Conservation (phyloP, 2,329 filamentous ascomycete genomes). For the Phyllosticta citrichinensis region DNA sequence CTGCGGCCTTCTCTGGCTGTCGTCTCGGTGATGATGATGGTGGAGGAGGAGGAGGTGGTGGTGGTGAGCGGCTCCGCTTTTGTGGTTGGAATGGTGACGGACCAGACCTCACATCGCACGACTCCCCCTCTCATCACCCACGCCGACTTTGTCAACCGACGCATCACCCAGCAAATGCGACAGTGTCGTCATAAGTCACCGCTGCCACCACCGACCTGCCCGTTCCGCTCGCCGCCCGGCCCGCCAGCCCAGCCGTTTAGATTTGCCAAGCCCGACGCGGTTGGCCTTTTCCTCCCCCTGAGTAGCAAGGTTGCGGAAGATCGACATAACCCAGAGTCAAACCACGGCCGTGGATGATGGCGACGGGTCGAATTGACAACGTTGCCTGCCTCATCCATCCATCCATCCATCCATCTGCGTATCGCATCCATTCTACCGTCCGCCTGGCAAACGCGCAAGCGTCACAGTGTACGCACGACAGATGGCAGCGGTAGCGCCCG, state of each 20-base stretch:
- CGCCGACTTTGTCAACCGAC: neutral
- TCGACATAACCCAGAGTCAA: conserved; percentile 8
- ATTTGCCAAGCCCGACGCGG: neutral
- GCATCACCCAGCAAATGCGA: neutral
- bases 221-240: neutral
- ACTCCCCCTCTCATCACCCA: neutral
- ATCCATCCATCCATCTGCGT: neutral
- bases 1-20: neutral
- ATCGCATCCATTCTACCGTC: neutral
- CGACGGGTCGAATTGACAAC: neutral
- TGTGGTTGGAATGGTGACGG: too few relatives aligned
- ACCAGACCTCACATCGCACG: neutral
- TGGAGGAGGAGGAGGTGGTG: too few relatives aligned
- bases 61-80: too few relatives aligned
- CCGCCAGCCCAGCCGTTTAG: neutral
- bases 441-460: neutral
- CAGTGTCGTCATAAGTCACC: neutral
- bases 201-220: neutral
- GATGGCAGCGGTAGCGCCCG: neutral
- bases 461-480: neutral
- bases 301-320: conserved; percentile 9
- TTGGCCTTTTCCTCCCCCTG: neutral
- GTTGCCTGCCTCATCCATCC: neutral
- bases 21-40: too few relatives aligned
- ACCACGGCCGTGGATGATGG: neutral